Evolutionary conservation across 108 stramenopile species (phyloP), one percentile per base, ranked within the genome.

Genomic region (Skeletonema potamos): DNA sequence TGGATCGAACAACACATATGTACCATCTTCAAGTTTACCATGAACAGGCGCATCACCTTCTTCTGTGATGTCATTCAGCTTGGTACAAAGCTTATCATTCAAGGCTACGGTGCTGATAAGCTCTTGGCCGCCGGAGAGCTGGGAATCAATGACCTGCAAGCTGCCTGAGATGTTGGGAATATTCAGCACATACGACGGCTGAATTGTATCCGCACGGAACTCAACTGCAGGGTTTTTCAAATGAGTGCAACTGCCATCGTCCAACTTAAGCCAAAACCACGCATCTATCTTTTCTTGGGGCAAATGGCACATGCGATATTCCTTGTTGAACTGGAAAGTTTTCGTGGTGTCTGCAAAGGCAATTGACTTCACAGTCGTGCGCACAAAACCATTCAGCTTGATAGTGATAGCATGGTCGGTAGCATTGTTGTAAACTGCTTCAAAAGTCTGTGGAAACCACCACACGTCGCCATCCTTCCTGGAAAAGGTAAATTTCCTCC

Each of bases 361-460:
- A 20, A 72, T 54, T 28, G 66, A 33, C 64, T 67, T 55, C 18
- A 81, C 76, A 0, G 72, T 67, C 46, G 76, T 77, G 5, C 81
- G 71, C 28, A 81, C 65, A 56, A 72, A 70, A 15, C 81, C 81
- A 39, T 81, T 77, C 41, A 81, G 39, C 65, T 66, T 77, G 33
- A 81, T 39, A 3, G 81, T 79, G 27, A 79, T 72, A 56, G 63
- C 64, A 26, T 28, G 32, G 57, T 72, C 70, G 54, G 64, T 26
- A 55, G 58, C 51, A 62, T 57, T 34, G 24, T 63, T 8, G 58
- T 36, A 72, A 1, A 34, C 27, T 72, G 81, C 48, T 70, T 29
- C 39, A 65, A 66, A 55, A 6, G 66, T 46, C 4, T 70, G 18
- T n/a, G 36, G 28, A 2, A 51, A 51, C n/a, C 12, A 15, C 11